Evolutionary conservation across 2,329 filamentous ascomycete genomes (phyloP), one percentile per base, ranked within the genome.

Genomic region (Fusarium sp.): DNA sequence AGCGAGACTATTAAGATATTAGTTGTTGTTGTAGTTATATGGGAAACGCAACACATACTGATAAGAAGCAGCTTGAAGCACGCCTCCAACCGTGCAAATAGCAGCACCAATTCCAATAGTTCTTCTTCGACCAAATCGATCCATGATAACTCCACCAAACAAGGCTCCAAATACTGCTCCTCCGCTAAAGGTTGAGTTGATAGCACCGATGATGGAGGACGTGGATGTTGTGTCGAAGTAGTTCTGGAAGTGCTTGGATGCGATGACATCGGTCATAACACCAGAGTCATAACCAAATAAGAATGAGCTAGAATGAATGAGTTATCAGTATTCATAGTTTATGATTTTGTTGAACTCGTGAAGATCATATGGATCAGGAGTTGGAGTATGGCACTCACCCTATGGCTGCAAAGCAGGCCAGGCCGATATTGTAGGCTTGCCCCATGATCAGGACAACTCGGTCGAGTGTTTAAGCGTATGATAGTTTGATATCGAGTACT

Each of bases 171-270:
- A 69, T 10, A 70, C 71, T 5, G 71, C 71, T 4, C 71, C 69
- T n/a, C 71, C 71, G 15, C 62, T 73, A 65, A 88, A 88, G 2
- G 85, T 87, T 36, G 85, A 85, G 72, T 87, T 86, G 72, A 88
- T 87, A n/a, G 85, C 86, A 4, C 86, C 86, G 46, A 87, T 81
- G 17, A 85, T 73, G 40, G 70, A 58, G 1, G 70, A 73, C 3
- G 70, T 67, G 82, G 15, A 81, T 73, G 30, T 77, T 8, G 86
- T 86, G 49, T 85, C 72, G 76, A 88, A 88, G 73, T 80, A 85
- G 4, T 70, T 52, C 10, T 86, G 79, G 69, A 88, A 88, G 70
- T 87, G 77, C 7, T 78, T 75, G 2, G 82, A 84, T n/a, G 81
- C 82, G 43, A 87, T 87, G 36, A 86, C 85, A 74, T 86, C 81